These are phyloP conservation scores for Xylaria acuta DNA, from an alignment of 495 filamentous ascomycete genomes.

Conservation along the genomic window DNA sequence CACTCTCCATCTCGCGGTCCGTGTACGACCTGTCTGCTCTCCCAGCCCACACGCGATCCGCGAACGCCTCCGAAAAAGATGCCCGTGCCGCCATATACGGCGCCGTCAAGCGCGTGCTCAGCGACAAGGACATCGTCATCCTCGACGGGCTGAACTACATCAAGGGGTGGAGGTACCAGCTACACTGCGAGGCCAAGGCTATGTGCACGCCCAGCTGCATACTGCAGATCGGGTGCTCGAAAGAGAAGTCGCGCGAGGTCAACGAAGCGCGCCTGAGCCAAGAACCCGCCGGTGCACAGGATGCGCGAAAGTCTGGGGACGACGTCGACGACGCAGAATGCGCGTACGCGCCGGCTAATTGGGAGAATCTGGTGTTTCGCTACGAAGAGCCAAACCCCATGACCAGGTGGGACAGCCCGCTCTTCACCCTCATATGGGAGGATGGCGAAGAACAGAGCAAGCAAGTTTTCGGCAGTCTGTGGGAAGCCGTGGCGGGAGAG, in stretches of 20 bases:
- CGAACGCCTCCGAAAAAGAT: slow-evolving; percentile 80
- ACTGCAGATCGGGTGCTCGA: slow-evolving; percentile 80
- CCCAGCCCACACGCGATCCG: slow-evolving; percentile 57
- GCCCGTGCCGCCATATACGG: slow-evolving; percentile 85
- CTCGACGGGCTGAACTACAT: slow-evolving; percentile 95
- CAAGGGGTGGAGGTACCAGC: slow-evolving; percentile 95
- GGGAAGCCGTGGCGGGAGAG: slow-evolving; percentile 74
- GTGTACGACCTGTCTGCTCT: slow-evolving; percentile 66
- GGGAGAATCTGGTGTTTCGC: slow-evolving; percentile 92
- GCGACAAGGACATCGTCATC: slow-evolving; percentile 82
- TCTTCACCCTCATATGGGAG: slow-evolving; percentile 86
- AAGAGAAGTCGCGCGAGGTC: slow-evolving; percentile 68
- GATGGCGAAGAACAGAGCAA: slow-evolving; percentile 64
- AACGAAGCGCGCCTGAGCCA: slow-evolving; percentile 56
- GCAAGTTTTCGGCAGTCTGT: slow-evolving; percentile 63
- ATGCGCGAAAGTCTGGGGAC: slow-evolving; percentile 17
- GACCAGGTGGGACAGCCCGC: slow-evolving; percentile 91
- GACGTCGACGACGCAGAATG: slow-evolving; percentile 50
- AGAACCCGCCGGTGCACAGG: slow-evolving; percentile 27
- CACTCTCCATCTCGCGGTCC: slow-evolving; percentile 64
- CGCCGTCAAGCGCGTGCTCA: slow-evolving; percentile 82
- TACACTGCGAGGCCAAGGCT: slow-evolving; percentile 94
- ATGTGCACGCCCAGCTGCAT: slow-evolving; percentile 81
- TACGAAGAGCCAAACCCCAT: slow-evolving; percentile 97
- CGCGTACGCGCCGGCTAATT: slow-evolving; percentile 70